Percentiles rank a stretch among this genome's conserved stretches.
Evolutionary conservation across 2,329 filamentous ascomycete genomes (phyloP).

Genomic region (Periglandula ipomoeae): DNA sequence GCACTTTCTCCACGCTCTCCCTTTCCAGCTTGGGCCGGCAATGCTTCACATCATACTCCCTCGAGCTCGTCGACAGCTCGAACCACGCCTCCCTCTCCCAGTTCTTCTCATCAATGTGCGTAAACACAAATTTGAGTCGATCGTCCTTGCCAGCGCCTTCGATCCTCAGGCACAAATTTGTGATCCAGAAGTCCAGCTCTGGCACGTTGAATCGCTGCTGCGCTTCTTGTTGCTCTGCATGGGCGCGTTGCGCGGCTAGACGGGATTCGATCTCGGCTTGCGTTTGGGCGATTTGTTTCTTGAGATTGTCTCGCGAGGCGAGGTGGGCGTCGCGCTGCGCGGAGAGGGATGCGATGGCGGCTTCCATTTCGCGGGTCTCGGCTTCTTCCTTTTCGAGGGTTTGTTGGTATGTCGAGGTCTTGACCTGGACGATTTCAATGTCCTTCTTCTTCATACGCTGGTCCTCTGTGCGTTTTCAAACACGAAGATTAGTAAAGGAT

Average conservation of each 20-base stretch:
- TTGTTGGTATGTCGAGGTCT: slow-evolving; percentile 61
- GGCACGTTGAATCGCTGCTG: slow-evolving; percentile 86
- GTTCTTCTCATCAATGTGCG: slow-evolving; percentile 75
- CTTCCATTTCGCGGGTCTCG: slow-evolving; percentile 68
- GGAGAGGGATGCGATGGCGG: slow-evolving; percentile 48
- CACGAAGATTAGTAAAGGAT: slow-evolving; percentile 4
- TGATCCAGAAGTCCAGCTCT: slow-evolving; percentile 93
- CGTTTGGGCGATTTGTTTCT: slow-evolving; percentile 54
- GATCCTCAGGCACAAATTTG: slow-evolving; percentile 78
- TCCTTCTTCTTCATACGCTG: slow-evolving; percentile 82
- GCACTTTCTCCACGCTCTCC: slow-evolving; percentile 66
- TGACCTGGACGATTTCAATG: slow-evolving; percentile 72
- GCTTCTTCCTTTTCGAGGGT: slow-evolving; percentile 67
- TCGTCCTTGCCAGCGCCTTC: slow-evolving; percentile 82
- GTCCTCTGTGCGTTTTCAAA: slow-evolving; percentile 54
- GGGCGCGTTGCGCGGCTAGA: slow-evolving; percentile 61
- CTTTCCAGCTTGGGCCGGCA: slow-evolving; percentile 74
- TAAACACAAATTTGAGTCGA: slow-evolving; percentile 82
- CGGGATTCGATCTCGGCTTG: slow-evolving; percentile 61
- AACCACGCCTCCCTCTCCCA: slow-evolving; percentile 91
- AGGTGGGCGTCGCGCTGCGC: slow-evolving; percentile 53
- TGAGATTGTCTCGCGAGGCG: slow-evolving; percentile 45
- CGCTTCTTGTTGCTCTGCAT: slow-evolving; percentile 66
- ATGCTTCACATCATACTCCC: slow-evolving; percentile 78
- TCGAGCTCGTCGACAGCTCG: slow-evolving; percentile 70